A percentile compares a stretch with the other conserved stretches of the same genome.
Conservation (phyloP, 352 stramenopile species). For the Pythium chondricola region DNA sequence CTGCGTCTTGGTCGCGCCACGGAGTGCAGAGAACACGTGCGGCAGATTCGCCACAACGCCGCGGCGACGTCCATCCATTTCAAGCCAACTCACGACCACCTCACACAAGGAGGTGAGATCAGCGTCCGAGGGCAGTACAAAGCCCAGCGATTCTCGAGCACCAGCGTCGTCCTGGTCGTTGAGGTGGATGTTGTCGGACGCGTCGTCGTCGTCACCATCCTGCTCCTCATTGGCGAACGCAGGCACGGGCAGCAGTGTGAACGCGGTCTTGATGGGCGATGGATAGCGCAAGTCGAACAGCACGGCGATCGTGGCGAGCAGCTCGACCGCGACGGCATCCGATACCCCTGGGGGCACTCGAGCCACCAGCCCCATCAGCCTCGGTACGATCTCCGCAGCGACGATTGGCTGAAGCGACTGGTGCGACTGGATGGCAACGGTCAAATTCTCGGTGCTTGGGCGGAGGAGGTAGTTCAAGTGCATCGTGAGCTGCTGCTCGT, state of each 20-base stretch:
- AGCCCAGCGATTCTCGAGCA: too few relatives aligned
- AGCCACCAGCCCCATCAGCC: slow-evolving; percentile 22
- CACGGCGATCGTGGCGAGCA: slow-evolving; percentile 45
- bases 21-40: slow-evolving; percentile 8
- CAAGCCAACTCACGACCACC: slow-evolving; percentile 7
- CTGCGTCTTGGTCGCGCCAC: not conserved
- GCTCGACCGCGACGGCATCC: slow-evolving; percentile 42
- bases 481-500: slow-evolving; percentile 1
- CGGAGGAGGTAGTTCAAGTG: slow-evolving; percentile 47
- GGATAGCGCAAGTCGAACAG: slow-evolving; percentile 50
- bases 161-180: too few relatives aligned
- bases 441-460: slow-evolving; percentile 51
- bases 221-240: slow-evolving; percentile 38
- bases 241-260: slow-evolving; percentile 44
- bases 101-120: slow-evolving; percentile 1
- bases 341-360: slow-evolving; percentile 15
- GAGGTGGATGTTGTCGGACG: not conserved
- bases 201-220: slow-evolving; percentile 13
- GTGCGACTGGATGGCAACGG: slow-evolving; percentile 66
- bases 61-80: not conserved
- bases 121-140: not conserved
- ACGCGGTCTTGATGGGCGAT: slow-evolving; percentile 30
- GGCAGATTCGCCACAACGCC: slow-evolving; percentile 6
- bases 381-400: slow-evolving; percentile 42
- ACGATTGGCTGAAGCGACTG: slow-evolving; percentile 26